These are phyloP conservation scores for Penicillium olsonii DNA, from an alignment of 2,329 filamentous ascomycete species.

Conservation along the genomic window DNA sequence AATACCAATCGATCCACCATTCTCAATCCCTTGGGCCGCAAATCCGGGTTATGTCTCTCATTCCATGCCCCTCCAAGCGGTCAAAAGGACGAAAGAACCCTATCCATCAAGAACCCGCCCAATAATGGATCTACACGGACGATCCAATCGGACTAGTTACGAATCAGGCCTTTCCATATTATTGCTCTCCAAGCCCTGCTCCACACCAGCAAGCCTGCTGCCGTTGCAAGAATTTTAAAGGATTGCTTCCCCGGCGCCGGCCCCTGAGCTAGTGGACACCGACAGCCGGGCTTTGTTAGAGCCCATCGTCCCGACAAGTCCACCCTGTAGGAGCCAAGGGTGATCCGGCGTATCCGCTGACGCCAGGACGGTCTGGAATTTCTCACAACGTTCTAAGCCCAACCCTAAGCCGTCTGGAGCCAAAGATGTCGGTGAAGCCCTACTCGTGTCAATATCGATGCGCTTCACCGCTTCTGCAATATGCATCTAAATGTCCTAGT, in stretches of 20 bases:
- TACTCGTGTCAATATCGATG: constrained; percentile 6
- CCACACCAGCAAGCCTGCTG: constrained; percentile 19
- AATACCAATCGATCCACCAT: constrained; percentile 15
- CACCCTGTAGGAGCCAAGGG: constrained; percentile 4
- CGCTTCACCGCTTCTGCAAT: constrained; percentile 22
- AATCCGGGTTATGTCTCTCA: constrained; percentile 11
- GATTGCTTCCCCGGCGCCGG: constrained; percentile 33
- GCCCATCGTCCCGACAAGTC: constrained; percentile 26
- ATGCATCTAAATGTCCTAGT: constrained; percentile 2
- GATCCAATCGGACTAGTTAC: constrained; percentile 22
- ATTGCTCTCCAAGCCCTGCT: constrained; percentile 7
- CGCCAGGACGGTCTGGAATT: constrained; percentile 25
- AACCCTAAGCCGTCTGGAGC: constrained; percentile 7
- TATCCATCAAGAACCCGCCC: constrained; percentile 9
- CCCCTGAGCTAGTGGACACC: constrained; percentile 31
- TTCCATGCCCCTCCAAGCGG: constrained; percentile 13
- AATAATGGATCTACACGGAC: constrained; percentile 25
- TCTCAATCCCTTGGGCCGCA: constrained; percentile 21
- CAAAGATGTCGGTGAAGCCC: constrained; percentile 26
- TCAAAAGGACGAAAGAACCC: constrained; percentile 9
- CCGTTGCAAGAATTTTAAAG: constrained; percentile 35
- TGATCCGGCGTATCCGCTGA: constrained; percentile 11
- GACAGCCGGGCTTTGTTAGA: constrained; percentile 22
- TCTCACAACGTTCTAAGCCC: constrained; percentile 2
- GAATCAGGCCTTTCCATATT: constrained; percentile 13